Base-by-base conservation (phyloP, 176 grass and related monocot species). In the Chloris gayana region DNA sequence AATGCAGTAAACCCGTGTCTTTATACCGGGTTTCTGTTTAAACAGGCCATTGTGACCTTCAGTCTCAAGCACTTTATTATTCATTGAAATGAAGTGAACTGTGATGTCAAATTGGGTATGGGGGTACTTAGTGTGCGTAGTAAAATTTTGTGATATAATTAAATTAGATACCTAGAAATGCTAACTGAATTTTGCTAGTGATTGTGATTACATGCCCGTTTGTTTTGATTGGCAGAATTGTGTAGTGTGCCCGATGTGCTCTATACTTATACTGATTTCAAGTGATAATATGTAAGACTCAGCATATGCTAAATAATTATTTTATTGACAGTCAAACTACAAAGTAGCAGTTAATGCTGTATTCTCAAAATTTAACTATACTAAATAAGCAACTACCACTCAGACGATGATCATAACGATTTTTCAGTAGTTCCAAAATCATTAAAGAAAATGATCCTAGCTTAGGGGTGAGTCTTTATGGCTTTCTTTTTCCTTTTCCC, bases 231-330 rank as follows among this genome's bases (percentile, higher is more conserved):
- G 21, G 35, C 35, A 17, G 15, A 47, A 61, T 17, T 5, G 35
- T 37, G 35, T 37, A 37, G 35, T 37, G 7, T 71, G 41, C 5
- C 0, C 3, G 31, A 24, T 56, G 34, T 60, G 21, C 35, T 57
- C 32, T 12, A 2, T 15, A 10, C 27, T 39, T 46, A 46, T 29
- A n/a, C n/a, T 75, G 2, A 18, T 21, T 50, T 71, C 26, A 64
- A 27, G 31, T 54, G 18, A 17, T 65, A 21, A 57, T 77, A 42
- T 76, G 72, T 45, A 77, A 77, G 13, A 70, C 33, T 82, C 53
- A 37, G 35, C 35, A 37, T 37, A 37, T 37, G 35, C 35, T 37
- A 37, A 37, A 37, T 37, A 37, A 37, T 21, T 42, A 32, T 21
- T 45, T 19, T 64, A 30, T 26, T 64, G 45, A 26, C 37, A 2